A percentile compares a stretch with the other conserved stretches of the same genome.
Evolutionary conservation across 2,329 filamentous ascomycete species (phyloP).

Genomic region (Emergomyces orientalis): DNA sequence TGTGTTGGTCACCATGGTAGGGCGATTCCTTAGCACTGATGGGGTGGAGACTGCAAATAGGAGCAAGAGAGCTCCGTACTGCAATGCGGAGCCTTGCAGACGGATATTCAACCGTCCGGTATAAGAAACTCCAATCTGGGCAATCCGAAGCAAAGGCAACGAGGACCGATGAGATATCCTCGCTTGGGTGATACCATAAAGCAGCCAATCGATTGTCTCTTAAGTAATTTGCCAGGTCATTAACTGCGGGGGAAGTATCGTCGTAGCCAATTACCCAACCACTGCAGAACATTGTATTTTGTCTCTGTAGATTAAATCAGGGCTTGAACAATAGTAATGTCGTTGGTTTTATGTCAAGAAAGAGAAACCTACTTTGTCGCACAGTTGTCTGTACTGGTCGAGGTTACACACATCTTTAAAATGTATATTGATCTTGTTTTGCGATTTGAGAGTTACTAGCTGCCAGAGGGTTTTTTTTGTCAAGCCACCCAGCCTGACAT

Average conservation of each 20-base stretch:
- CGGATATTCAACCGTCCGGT: slow-evolving; percentile 1
- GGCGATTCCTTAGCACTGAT: not conserved
- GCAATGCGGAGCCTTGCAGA: slow-evolving; percentile 12
- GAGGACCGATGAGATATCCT: slow-evolving; percentile 15
- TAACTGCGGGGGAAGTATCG: slow-evolving; percentile 24
- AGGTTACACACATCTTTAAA: slow-evolving; percentile 27
- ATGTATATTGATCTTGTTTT: slow-evolving; percentile 21
- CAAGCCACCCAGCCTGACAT: slow-evolving; percentile 24
- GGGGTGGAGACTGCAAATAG: slow-evolving; percentile 10
- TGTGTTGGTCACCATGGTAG: not conserved
- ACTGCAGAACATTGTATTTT: slow-evolving; percentile 18
- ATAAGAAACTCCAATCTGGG: slow-evolving; percentile 22
- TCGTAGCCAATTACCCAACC: slow-evolving; percentile 29
- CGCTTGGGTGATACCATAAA: slow-evolving; percentile 20
- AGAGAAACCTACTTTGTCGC: slow-evolving; percentile 19
- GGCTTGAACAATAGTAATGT: not conserved
- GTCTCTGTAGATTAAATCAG: slow-evolving; percentile 9
- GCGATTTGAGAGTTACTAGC: slow-evolving; percentile 18
- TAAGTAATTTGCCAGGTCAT: slow-evolving; percentile 23
- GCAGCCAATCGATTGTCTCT: slow-evolving; percentile 21
- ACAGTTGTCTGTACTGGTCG: slow-evolving; percentile 22
- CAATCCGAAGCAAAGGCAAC: slow-evolving; percentile 25
- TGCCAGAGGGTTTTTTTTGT: slow-evolving; percentile 7
- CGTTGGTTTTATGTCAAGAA: not conserved
- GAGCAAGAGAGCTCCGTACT: slow-evolving; percentile 17